A percentile compares a stretch with the other conserved stretches of the same genome.
These are phyloP conservation scores for Psilocybe sp. DNA, from an alignment of 768 basidiomycete genomes.

Conservation along the genomic window DNA sequence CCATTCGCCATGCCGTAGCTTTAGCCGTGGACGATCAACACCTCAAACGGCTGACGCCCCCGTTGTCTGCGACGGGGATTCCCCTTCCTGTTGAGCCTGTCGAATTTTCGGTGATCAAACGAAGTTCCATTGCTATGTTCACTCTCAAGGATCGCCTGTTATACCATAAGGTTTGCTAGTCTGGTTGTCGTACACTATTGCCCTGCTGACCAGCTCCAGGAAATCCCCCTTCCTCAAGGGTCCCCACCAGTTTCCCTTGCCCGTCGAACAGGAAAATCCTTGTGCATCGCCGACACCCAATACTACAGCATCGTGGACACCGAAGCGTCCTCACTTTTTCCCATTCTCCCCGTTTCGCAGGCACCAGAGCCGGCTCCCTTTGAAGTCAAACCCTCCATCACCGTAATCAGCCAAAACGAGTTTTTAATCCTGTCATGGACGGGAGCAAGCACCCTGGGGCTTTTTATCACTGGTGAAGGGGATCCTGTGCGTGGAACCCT, in stretches of 20 bases:
- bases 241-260: slow-evolving; percentile 42
- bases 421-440: slow-evolving; percentile 88
- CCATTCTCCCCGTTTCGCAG: slow-evolving; percentile 80
- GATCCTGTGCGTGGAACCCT: slow-evolving; percentile 90
- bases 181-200: neutral
- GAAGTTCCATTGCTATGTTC: slow-evolving; percentile 59
- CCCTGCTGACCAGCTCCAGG: slow-evolving; percentile 36
- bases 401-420: slow-evolving; percentile 72
- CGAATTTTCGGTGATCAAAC: slow-evolving; percentile 74
- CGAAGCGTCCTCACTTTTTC: slow-evolving; percentile 62
- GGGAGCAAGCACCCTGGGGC: slow-evolving; percentile 74
- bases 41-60: slow-evolving; percentile 46
- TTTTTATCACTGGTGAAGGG: slow-evolving; percentile 82
- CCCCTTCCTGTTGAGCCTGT: slow-evolving; percentile 45
- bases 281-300: slow-evolving; percentile 75
- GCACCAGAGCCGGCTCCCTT: slow-evolving; percentile 37
- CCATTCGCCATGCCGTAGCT: slow-evolving; percentile 76
- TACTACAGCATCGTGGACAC: slow-evolving; percentile 81
- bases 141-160: slow-evolving; percentile 61
- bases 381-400: slow-evolving; percentile 66
- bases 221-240: slow-evolving; percentile 65
- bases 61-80: slow-evolving; percentile 31
- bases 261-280: slow-evolving; percentile 53
- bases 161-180: slow-evolving; percentile 50
- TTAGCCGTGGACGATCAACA: slow-evolving; percentile 84